Evolutionary conservation across 192 early-diverging fungal species (phyloP), one percentile per base, ranked within the genome.

Genomic region (Coemansia sp.): DNA sequence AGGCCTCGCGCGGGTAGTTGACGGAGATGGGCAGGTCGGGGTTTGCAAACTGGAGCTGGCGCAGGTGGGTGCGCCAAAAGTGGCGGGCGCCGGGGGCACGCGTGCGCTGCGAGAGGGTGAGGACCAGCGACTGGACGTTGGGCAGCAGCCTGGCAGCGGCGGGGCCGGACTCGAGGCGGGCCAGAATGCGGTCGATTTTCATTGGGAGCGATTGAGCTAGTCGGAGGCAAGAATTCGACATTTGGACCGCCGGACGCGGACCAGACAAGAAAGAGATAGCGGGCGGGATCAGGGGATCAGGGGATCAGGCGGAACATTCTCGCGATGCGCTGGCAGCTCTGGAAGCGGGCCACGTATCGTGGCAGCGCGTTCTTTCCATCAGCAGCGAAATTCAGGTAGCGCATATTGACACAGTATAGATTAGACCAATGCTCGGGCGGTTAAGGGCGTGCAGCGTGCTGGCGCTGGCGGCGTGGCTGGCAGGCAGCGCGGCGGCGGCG

Each of bases 31-130:
- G 58, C 53, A 77, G 60, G 8, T 11, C 31, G 2, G 74, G 74
- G 44, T 77, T 77, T n/a, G 67, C 74, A 23, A 55, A 77, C 64
- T 77, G 74, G 32, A 77, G 40, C 41, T 59, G 67, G 46, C 67
- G 74, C 55, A 77, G 43, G 45, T 77, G 50, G 55, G 70, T 63
- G 34, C 63, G 66, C 74, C 74, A 77, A 53, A 77, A 77, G 54
- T 77, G 74, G 0, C 74, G 54, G 14, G 74, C 74, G 9, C 74
- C 74, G 25, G 63, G 56, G 0, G 74, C 67, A 10, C 67, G 62
- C 28, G 74, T 77, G 15, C 67, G 58, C 55, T 77, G 74, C 55
- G 74, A 77, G 46, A 77, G 49, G n/a, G 67, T 77, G 34, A 77
- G 67, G 2, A 67, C 68, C 30, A 77, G 38, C 19, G 58, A 48